Evolutionary conservation across 192 early-diverging fungal species (phyloP).

Genomic region (Rhizoclosmatium sp.): DNA sequence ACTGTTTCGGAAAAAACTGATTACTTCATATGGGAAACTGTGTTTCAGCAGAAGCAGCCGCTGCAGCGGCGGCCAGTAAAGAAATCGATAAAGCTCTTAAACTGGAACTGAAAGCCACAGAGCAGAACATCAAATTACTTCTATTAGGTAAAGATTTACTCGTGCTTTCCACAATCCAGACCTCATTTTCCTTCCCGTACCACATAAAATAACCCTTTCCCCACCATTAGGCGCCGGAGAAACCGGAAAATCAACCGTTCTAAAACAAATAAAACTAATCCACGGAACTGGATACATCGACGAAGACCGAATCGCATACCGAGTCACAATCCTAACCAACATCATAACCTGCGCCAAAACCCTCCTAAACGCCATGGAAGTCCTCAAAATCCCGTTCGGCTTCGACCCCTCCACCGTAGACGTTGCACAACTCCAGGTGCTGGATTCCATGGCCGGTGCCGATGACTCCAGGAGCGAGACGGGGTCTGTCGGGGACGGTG

Average conservation of each 20-base stretch:
- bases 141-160: slow-evolving; percentile 36
- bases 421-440: background rate
- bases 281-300: slow-evolving; percentile 49
- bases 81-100: slow-evolving; percentile 46
- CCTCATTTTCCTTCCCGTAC: background rate
- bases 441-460: background rate
- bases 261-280: slow-evolving; percentile 56
- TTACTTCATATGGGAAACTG: slow-evolving; percentile 44
- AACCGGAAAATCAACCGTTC: slow-evolving; percentile 57
- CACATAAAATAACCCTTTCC: background rate
- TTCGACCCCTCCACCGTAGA: slow-evolving; percentile 21
- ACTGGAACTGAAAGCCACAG: slow-evolving; percentile 37
- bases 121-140: slow-evolving; percentile 49
- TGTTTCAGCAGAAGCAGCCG: slow-evolving; percentile 42
- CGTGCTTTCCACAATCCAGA: background rate
- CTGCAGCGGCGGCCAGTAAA: slow-evolving; percentile 33
- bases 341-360: slow-evolving; percentile 46
- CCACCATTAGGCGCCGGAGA: slow-evolving; percentile 48
- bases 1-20: no score
- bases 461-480: slow-evolving; percentile 1
- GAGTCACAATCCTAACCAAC: slow-evolving; percentile 47
- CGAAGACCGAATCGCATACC: slow-evolving; percentile 46
- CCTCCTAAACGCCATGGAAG: slow-evolving; percentile 48
- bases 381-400: slow-evolving; percentile 40
- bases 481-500: background rate